Evolutionary conservation across 768 basidiomycete species (phyloP).

Genomic region (Megacollybia marginata): DNA sequence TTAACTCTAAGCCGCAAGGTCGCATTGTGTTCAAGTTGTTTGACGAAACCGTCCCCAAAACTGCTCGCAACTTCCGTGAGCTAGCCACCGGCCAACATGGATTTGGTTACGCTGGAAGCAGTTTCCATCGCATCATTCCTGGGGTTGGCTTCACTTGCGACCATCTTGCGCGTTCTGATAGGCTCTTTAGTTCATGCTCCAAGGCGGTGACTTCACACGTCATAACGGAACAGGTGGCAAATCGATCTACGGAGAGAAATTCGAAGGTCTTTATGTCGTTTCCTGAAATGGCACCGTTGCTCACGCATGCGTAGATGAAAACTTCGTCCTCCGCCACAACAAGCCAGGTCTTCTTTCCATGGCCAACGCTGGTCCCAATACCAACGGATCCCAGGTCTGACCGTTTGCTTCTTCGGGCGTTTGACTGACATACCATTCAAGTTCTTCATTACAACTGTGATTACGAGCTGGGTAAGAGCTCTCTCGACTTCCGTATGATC

Average conservation of each 20-base stretch:
- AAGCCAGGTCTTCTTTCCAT: slow-evolving; percentile 68
- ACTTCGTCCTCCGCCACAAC: slow-evolving; percentile 56
- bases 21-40: too few species aligned
- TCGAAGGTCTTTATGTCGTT: slow-evolving; percentile 39
- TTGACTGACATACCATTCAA: slow-evolving; percentile 13
- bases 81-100: slow-evolving; percentile 9
- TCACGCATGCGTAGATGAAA: slow-evolving; percentile 44
- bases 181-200: slow-evolving; percentile 62
- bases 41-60: too few species aligned
- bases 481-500: neutral
- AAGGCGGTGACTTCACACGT: slow-evolving; percentile 80
- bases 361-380: slow-evolving; percentile 83
- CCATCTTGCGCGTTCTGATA: neutral
- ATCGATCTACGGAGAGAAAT: slow-evolving; percentile 80
- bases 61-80: too few species aligned
- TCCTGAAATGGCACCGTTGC: neutral
- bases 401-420: neutral
- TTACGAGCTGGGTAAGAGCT: slow-evolving; percentile 53
- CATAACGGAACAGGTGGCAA: slow-evolving; percentile 76
- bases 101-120: slow-evolving; percentile 30
- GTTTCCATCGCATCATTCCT: slow-evolving; percentile 72
- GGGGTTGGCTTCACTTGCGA: slow-evolving; percentile 26
- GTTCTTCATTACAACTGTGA: slow-evolving; percentile 75
- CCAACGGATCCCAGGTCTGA: slow-evolving; percentile 71
- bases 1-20: too few species aligned